phyloP scores from a whole-genome alignment of 2,329 filamentous ascomycete genomes.

The Cladophialophora exuberans region DNA sequence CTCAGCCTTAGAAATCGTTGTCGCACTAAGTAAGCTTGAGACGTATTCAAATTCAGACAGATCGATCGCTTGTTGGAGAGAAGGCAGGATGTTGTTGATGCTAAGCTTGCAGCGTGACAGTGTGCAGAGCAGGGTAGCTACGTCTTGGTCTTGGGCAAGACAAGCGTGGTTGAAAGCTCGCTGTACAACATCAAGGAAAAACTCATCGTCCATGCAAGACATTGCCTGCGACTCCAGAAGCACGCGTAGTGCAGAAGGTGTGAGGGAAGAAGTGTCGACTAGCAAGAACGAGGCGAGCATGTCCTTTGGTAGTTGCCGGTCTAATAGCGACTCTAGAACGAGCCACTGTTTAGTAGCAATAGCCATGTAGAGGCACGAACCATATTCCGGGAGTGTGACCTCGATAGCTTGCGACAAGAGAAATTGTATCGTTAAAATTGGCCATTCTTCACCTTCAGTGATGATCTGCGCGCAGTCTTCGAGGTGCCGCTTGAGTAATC shows the following conservation, averaged over 20 bases:
- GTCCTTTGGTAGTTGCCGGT: conserved; percentile 1
- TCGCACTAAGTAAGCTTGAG: background rate
- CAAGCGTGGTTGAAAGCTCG: conserved; percentile 15
- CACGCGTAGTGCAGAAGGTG: conserved; percentile 3
- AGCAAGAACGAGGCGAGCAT: conserved; percentile 6
- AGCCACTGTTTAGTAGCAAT: conserved; percentile 7
- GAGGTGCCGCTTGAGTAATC: conserved; percentile 8
- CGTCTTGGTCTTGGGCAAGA: conserved; percentile 1
- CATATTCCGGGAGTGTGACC: conserved; percentile 1
- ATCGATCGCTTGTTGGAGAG: conserved; percentile 9
- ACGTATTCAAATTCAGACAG: conserved; percentile 1
- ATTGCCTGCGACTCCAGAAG: conserved; percentile 9
- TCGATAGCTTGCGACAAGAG: conserved; percentile 10
- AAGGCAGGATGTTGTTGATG: background rate
- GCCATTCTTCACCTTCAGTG: conserved; percentile 2
- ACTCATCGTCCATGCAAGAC: conserved; percentile 7
- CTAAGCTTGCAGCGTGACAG: conserved; percentile 1
- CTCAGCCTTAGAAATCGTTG: background rate
- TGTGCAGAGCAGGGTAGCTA: conserved; percentile 6
- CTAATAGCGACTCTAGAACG: conserved; percentile 5
- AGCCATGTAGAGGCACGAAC: conserved; percentile 4
- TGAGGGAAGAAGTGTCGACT: conserved; percentile 7
- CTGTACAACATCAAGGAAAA: conserved; percentile 2
- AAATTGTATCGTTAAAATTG: conserved; percentile 4
- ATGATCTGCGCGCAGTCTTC: conserved; percentile 6